A percentile compares a stretch with the other conserved stretches of the same genome.
These are phyloP conservation scores for Magnaporthales sp. DNA, from an alignment of 2,329 filamentous ascomycete genomes.

Conservation along the genomic window DNA sequence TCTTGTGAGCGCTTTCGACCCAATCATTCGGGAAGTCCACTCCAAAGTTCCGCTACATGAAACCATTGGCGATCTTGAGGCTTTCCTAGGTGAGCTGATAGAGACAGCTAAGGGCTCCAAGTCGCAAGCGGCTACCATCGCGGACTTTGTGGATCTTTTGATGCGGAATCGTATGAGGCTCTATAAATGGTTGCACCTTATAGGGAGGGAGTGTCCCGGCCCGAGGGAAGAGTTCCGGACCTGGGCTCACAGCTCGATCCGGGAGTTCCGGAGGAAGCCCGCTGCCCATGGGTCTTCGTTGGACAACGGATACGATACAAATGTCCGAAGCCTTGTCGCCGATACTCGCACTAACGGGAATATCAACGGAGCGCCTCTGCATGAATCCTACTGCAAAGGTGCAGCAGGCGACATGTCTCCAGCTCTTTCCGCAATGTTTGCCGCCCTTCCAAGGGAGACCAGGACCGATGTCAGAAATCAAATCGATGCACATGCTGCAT, in stretches of 20 bases:
- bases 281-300: neutral
- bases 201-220: slow-evolving; percentile 59
- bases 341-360: neutral
- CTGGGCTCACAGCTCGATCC: slow-evolving; percentile 50
- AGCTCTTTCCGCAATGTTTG: slow-evolving; percentile 32
- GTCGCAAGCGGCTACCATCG: slow-evolving; percentile 47
- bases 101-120: slow-evolving; percentile 38
- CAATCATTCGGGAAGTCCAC: slow-evolving; percentile 64
- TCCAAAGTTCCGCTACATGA: slow-evolving; percentile 62
- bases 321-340: slow-evolving; percentile 6
- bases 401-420: slow-evolving; percentile 28
- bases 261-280: slow-evolving; percentile 38
- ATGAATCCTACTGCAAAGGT: slow-evolving; percentile 15
- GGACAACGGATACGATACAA: neutral
- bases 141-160: slow-evolving; percentile 63
- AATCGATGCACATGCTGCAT: slow-evolving; percentile 51
- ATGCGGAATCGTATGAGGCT: slow-evolving; percentile 52
- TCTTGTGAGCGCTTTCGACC: slow-evolving; percentile 59
- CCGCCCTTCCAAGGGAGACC: slow-evolving; percentile 34
- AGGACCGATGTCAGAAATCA: slow-evolving; percentile 36
- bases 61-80: slow-evolving; percentile 57
- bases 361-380: neutral
- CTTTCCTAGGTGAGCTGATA: slow-evolving; percentile 64
- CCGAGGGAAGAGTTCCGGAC: slow-evolving; percentile 50
- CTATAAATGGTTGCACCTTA: slow-evolving; percentile 64